phyloP scores from a whole-genome alignment of 306 rosid genomes.

The Fragaria nilgerrensis region DNA sequence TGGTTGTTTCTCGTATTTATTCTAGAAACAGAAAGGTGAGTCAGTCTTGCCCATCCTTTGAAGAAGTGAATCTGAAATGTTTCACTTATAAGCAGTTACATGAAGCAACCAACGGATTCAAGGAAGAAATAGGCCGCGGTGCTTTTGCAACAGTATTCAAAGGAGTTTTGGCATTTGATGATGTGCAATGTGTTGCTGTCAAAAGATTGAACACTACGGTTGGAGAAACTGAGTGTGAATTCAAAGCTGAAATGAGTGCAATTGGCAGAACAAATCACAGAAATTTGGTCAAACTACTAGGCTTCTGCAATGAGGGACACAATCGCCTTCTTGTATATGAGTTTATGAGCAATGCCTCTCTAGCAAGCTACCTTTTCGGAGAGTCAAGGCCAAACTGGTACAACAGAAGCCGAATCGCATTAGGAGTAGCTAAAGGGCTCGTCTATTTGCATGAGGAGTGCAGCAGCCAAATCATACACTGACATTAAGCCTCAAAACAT shows the following conservation, averaged over 20 bases:
- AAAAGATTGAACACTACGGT: slow-evolving; percentile 31
- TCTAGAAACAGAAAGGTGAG: background rate
- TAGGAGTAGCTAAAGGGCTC: slow-evolving; percentile 27
- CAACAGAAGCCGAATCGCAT: slow-evolving; percentile 16
- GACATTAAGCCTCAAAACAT: slow-evolving; percentile 40
- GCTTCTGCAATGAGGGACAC: slow-evolving; percentile 14
- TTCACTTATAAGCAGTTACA: no score
- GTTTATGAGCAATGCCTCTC: slow-evolving; percentile 24
- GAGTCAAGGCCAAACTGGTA: slow-evolving; percentile 20
- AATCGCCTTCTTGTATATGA: slow-evolving; percentile 25
- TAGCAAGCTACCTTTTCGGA: slow-evolving; percentile 19
- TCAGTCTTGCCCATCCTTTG: no score
- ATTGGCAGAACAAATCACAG: slow-evolving; percentile 39
- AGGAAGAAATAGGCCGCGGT: slow-evolving; percentile 34
- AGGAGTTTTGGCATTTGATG: slow-evolving; percentile 20
- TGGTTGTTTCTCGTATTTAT: background rate
- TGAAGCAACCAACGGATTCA: no score
- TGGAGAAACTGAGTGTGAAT: slow-evolving; percentile 40
- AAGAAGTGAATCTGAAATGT: no score
- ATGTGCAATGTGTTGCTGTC: slow-evolving; percentile 30
- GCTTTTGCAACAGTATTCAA: slow-evolving; percentile 32
- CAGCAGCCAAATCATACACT: slow-evolving; percentile 27
- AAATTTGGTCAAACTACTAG: slow-evolving; percentile 20
- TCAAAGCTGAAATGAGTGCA: slow-evolving; percentile 31
- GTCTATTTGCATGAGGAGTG: slow-evolving; percentile 38